Evolutionary conservation across 768 basidiomycete genomes (phyloP).

Genomic region (Cystobasidiopsis lactophilus): DNA sequence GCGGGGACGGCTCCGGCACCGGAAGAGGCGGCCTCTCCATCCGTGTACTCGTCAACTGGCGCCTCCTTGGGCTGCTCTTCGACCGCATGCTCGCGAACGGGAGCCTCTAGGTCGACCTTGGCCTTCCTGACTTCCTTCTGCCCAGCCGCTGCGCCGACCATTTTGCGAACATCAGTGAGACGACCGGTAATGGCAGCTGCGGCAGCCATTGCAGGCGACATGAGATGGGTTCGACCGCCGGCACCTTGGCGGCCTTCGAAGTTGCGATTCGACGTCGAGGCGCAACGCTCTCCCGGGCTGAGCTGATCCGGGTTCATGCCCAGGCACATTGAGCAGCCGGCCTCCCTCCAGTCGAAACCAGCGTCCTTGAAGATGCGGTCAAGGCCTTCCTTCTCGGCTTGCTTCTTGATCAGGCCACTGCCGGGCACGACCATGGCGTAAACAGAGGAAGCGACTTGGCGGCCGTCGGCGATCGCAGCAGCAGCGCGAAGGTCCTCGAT

Average conservation of each 20-base stretch:
- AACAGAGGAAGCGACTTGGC: constrained; percentile 49
- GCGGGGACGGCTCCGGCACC: constrained; percentile 8
- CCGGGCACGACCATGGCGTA: constrained; percentile 83
- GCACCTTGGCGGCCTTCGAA: constrained; percentile 75
- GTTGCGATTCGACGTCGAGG: constrained; percentile 80
- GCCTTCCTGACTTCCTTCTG: constrained; percentile 23
- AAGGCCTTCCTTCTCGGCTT: constrained; percentile 72
- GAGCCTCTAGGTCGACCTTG: neutral
- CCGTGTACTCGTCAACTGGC: constrained; percentile 5
- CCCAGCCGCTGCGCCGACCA: constrained; percentile 28
- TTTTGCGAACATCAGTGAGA: constrained; percentile 62
- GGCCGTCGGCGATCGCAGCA: constrained; percentile 47
- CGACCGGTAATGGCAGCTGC: constrained; percentile 71
- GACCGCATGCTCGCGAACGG: constrained; percentile 11
- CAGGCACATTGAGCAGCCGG: constrained; percentile 87
- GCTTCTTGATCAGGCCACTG: constrained; percentile 70
- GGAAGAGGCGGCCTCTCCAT: constrained; percentile 15
- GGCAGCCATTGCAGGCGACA: constrained; percentile 80
- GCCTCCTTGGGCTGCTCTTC: constrained; percentile 20
- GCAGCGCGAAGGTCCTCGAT: constrained; percentile 82
- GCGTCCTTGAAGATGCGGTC: constrained; percentile 69
- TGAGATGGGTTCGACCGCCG: constrained; percentile 68
- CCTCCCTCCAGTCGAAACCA: constrained; percentile 87
- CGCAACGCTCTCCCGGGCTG: constrained; percentile 56
- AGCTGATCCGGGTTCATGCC: constrained; percentile 91